Base-by-base conservation (phyloP, 169 alveolate species). In the Miamiensis avidus region DNA sequence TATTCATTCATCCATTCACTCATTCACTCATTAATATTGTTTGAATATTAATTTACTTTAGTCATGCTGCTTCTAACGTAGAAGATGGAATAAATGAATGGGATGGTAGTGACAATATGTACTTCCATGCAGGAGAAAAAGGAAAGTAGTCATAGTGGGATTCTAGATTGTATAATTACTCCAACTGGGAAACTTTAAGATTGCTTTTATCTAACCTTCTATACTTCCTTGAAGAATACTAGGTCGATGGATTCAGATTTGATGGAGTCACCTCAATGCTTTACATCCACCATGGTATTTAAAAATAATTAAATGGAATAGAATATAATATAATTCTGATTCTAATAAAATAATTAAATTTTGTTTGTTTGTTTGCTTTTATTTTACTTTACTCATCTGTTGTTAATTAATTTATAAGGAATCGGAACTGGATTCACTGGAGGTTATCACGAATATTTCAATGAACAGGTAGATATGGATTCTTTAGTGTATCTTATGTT, bases 191-290 rank as follows among this genome's bases (percentile, higher is more conserved):
- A 91, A 98, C 96, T 20, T 85, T 95, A 34, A 94, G 99, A 76
- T 96, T 96, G 88, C 91, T 97, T 34, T 96, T 97, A 85, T 93
- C 98, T 29, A 97, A 96, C 88, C 82, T 96, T 34, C 82, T 95
- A n/a, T 96, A 93, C 92, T 96, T 93, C 92, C 76, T 95, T 81
- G 95, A 94, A 34, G 98, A 95, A 87, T 97, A 92, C 81, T 82
- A 90, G 83, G 95, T 96, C 75, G 99, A 97, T 92, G 98, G 98
- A 49, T 96, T 95, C 86, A 94, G 99, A 82, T 95, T 96, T 86
- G 98, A 96, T 87, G 98, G 98, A 74, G 96, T 97, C 72, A 96
- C 99, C 25, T 96, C 98, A 82, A 97, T 97, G 96, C 93, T 97
- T 33, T 97, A 96, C 89, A 94, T 88, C 82, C 98, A 97, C 87